Conservation (phyloP, 495 filamentous ascomycete genomes). For the Lepidopterella palustris region DNA sequence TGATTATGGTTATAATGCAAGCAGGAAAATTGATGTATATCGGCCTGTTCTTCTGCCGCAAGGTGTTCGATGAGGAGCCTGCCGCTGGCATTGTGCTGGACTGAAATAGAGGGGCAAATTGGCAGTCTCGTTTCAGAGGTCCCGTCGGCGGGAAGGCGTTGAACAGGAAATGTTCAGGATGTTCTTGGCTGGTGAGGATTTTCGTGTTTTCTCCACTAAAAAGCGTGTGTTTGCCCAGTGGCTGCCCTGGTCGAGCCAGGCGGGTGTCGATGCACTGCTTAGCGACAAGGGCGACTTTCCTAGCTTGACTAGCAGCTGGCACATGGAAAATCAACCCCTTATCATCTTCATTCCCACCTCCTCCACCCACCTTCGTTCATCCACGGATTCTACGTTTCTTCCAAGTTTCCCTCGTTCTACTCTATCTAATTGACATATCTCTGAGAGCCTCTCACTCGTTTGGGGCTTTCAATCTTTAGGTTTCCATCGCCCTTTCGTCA, state of each 20-base stretch:
- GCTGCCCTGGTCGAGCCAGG: background rate
- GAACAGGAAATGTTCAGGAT: background rate
- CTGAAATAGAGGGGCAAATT: background rate
- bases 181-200: background rate
- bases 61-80: background rate
- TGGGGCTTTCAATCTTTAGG: slow-evolving; percentile 1
- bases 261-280: no score
- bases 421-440: slow-evolving; percentile 6
- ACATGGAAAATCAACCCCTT: background rate
- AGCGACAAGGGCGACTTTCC: no score
- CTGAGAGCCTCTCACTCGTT: slow-evolving; percentile 7
- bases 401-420: background rate
- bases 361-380: background rate
- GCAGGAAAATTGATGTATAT: no score
- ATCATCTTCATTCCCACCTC: background rate
- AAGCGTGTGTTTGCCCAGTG: background rate
- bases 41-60: background rate
- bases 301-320: background rate
- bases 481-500: background rate
- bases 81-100: background rate
- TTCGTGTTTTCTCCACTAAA: background rate
- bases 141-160: background rate
- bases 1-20: no score
- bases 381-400: background rate
- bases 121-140: background rate